Base-by-base conservation (phyloP, 1,284 basidiomycete species). In the Ceratobasidium sp. region DNA sequence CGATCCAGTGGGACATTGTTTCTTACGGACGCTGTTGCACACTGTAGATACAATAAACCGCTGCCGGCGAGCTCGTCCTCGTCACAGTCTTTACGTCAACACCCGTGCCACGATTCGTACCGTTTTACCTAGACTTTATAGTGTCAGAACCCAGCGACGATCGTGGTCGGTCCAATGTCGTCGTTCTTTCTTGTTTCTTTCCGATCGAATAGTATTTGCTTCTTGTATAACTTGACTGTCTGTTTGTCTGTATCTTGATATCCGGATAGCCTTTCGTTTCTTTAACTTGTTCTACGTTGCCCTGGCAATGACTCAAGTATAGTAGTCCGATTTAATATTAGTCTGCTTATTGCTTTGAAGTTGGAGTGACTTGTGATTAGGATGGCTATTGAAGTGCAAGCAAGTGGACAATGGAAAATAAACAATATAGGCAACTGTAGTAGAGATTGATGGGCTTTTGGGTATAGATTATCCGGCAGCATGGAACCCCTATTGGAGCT, bases 101-200 rank as follows among this genome's bases (percentile, higher is more conserved):
- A 65, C 81, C 78, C 80, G 86, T 84, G 78, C 84, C 81, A 79
- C 81, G 85, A 84, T 80, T 82, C 86, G 84, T 86, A 84, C 84
- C 83, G 86, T 82, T 83, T 78, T 78, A 80, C 77, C 70, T 68
- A 74, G 72, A 8, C 38, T 8, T 8, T 40, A 40, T 40, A 40
- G 45, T 77, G 79, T 74, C 79, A 80, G 79, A 80, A 80, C 85
- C 83, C 83, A 79, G 85, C 77, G 85, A 86, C 82, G 85, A 80
- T 82, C 85, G 81, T 84, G 82, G 83, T 82, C 85, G 64, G n/a
- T 47, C 55, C 50, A 45, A 55, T 35, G 64, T 68, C 52, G 53
- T 55, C 53, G 64, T 68, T 55, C 52, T 22, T 53, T 62, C 45
- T 65, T 31, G 38, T 54, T 42, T 45, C 27, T 25, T 7, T 27